These are phyloP conservation scores for Royoungia palumana DNA, from an alignment of 768 basidiomycete species.

Conservation along the genomic window DNA sequence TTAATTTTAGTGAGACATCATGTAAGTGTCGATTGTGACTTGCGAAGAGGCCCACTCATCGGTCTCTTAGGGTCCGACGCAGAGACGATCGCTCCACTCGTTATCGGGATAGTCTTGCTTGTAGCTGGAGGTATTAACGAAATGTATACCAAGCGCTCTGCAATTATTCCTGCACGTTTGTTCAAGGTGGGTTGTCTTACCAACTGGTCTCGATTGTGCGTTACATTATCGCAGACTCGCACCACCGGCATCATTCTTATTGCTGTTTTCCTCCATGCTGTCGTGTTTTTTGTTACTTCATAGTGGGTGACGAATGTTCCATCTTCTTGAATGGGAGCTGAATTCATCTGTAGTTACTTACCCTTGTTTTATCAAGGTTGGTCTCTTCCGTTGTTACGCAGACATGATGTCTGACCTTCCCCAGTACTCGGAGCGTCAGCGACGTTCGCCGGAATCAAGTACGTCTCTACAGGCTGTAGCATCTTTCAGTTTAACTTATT, in stretches of 20 bases:
- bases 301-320: slow-evolving; percentile 18
- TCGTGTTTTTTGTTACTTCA: slow-evolving; percentile 53
- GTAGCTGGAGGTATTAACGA: slow-evolving; percentile 57
- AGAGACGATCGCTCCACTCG: slow-evolving; percentile 61
- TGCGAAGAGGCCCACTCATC: neutral
- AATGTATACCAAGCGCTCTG: slow-evolving; percentile 55
- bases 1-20: slow-evolving; percentile 62
- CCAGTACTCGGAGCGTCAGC: slow-evolving; percentile 67
- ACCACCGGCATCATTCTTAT: slow-evolving; percentile 64
- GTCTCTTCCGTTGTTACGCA: neutral
- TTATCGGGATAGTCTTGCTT: slow-evolving; percentile 53
- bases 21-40: slow-evolving; percentile 44
- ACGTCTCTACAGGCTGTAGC: slow-evolving; percentile 11
- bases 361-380: slow-evolving; percentile 69
- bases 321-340: neutral
- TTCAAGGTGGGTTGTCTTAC: slow-evolving; percentile 49
- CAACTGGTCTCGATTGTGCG: neutral
- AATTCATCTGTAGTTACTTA: slow-evolving; percentile 42
- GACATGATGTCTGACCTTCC: slow-evolving; percentile 6
- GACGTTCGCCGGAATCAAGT: slow-evolving; percentile 66
- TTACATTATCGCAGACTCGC: slow-evolving; percentile 48
- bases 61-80: slow-evolving; percentile 48
- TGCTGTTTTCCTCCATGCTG: slow-evolving; percentile 57
- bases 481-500: neutral
- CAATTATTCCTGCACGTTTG: slow-evolving; percentile 71